Evolutionary conservation across 331 rosid species (phyloP).

Genomic region (Quercus tomentella): DNA sequence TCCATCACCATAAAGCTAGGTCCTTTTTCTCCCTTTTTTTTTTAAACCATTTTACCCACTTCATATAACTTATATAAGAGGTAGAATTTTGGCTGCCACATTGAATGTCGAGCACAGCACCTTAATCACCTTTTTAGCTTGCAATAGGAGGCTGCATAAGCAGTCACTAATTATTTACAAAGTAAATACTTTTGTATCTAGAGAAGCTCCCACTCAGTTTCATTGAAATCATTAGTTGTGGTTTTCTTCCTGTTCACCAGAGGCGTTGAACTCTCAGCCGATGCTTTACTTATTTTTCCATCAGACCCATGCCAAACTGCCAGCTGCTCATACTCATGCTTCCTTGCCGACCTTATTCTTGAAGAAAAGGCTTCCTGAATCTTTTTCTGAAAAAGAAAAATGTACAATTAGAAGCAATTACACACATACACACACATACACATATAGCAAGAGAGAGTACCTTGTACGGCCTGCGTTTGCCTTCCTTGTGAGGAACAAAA

Average conservation of each 20-base stretch:
- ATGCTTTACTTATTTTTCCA: constrained; percentile 12
- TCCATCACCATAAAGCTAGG: not conserved
- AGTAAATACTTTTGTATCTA: constrained; percentile 22
- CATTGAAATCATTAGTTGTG: constrained; percentile 27
- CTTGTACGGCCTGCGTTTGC: constrained; percentile 43
- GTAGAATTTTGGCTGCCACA: not conserved
- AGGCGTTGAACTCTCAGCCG: constrained; percentile 12
- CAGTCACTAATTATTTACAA: constrained; percentile 24
- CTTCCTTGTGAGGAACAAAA: constrained; percentile 25
- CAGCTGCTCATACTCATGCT: constrained; percentile 78
- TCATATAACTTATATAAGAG: not conserved
- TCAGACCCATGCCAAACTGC: constrained; percentile 44
- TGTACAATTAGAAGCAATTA: constrained; percentile 1
- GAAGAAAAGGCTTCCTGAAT: constrained; percentile 45
- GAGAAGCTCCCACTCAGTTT: constrained; percentile 86
- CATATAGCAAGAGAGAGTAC: constrained; percentile 24
- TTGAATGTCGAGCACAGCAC: constrained; percentile 5
- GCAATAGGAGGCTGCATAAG: constrained; percentile 22
- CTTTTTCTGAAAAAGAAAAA: constrained; percentile 42
- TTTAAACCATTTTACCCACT: not conserved
- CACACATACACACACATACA: not conserved
- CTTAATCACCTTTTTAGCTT: not conserved
- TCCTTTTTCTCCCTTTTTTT: not conserved
- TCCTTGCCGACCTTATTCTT: constrained; percentile 58
- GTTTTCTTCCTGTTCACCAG: constrained; percentile 20